Evolutionary conservation across 441 rosid genomes (phyloP).

Genomic region (Melastoma candidum): DNA sequence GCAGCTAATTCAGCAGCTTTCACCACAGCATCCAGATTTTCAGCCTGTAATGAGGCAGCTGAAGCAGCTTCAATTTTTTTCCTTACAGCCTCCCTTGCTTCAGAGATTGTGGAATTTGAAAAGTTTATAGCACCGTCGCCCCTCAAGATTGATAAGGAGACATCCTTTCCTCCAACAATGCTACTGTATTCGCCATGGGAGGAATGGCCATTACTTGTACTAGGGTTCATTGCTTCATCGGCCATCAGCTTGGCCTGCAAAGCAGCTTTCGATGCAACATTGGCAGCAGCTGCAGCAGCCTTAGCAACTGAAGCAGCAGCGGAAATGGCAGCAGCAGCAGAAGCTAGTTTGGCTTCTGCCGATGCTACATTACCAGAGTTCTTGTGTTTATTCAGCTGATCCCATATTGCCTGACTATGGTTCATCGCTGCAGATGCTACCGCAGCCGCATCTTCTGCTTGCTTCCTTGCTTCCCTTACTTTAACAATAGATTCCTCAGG

Average conservation of each 20-base stretch:
- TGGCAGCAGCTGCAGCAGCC: conserved; percentile 97
- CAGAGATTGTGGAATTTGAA: conserved; percentile 60
- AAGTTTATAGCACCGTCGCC: conserved; percentile 41
- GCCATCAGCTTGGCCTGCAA: conserved; percentile 93
- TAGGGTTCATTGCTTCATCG: conserved; percentile 58
- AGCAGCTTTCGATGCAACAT: conserved; percentile 90
- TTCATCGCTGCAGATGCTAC: conserved; percentile 70
- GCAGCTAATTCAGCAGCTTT: conserved; percentile 97
- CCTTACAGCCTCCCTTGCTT: conserved; percentile 88
- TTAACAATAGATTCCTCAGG: conserved; percentile 56
- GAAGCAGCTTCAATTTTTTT: conserved; percentile 90
- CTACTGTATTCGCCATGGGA: not conserved
- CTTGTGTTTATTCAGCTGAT: conserved; percentile 52
- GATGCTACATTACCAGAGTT: conserved; percentile 44
- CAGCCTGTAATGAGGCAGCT: conserved; percentile 87
- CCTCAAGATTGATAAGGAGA: conserved; percentile 52
- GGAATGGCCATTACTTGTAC: conserved; percentile 11
- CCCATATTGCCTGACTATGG: conserved; percentile 67
- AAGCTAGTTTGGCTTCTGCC: conserved; percentile 57
- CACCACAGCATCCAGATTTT: conserved; percentile 86
- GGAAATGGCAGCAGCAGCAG: conserved; percentile 74
- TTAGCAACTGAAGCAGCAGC: conserved; percentile 96
- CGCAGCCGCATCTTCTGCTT: conserved; percentile 86
- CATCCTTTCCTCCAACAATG: conserved; percentile 31
- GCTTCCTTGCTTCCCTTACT: conserved; percentile 59